Base-by-base conservation (phyloP, 495 filamentous ascomycete species). In the Hypoxylon lenormandii region DNA sequence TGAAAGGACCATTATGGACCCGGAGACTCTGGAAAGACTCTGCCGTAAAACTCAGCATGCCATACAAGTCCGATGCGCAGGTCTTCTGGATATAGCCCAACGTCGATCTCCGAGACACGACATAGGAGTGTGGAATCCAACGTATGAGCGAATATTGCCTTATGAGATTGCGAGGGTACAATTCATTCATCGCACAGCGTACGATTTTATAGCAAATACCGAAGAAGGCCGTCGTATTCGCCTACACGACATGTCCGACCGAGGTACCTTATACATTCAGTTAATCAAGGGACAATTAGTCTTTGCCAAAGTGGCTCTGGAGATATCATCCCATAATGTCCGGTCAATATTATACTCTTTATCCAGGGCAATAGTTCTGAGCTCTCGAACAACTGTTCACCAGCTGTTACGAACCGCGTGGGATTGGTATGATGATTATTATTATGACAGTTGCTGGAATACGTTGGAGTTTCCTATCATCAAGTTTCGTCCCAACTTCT, bases 111-210 rank as follows among this genome's bases (percentile, higher is more conserved):
- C 22, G 1, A 30, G 0, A 30, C 4, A 4, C 3, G 5, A 16
- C 2, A 13, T 3, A 5, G 2, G 3, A 28, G 4, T 15, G n/a
- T 30, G 6, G 26, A 23, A 18, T 48, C 8, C 18, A n/a, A 1
- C 5, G 5, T 51, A 51, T 11, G 4, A 51, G 2, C 2, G 4
- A 4, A 11, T 51, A 28, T 11, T 15, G n/a, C 13, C 19, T 4
- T 30, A 50, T 3, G 3, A 4, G 13, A 16, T 4, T 1, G 33
- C 6, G n/a, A 21, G 1, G 0, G 21, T 60, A 18, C 18, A 43
- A 33, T 60, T 60, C n/a, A 51, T 60, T 30, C 46, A 60, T 21
- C 46, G 57, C 10, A 50, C 57, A 12, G 57, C 57, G 5, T 51
- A 51, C 19, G 57, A 60, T 21, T 51, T 51, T 15, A 3, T 60